Percentiles rank a stretch among this genome's conserved stretches.
phyloP scores from a whole-genome alignment of 768 basidiomycete genomes.

The Mycena metata region DNA sequence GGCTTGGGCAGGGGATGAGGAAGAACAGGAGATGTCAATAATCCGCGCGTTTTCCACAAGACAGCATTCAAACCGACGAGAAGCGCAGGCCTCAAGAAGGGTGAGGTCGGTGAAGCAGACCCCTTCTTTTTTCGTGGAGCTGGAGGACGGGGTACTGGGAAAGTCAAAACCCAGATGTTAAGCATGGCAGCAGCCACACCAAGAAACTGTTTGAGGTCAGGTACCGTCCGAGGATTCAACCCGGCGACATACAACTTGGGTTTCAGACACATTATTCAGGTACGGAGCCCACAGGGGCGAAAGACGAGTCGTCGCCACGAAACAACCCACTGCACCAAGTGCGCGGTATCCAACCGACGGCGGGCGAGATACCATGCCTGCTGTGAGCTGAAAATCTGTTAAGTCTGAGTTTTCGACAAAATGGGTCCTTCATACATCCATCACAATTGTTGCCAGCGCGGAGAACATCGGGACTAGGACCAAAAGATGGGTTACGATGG shows the following conservation, averaged over 20 bases:
- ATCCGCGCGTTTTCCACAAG: slow-evolving; percentile 53
- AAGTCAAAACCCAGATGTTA: slow-evolving; percentile 35
- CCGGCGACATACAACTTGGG: slow-evolving; percentile 53
- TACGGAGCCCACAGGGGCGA: slow-evolving; percentile 41
- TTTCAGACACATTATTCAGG: slow-evolving; percentile 52
- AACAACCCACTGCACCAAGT: slow-evolving; percentile 23
- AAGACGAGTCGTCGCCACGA: slow-evolving; percentile 11
- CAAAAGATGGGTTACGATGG: slow-evolving; percentile 67
- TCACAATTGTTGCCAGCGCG: slow-evolving; percentile 62
- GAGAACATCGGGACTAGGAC: slow-evolving; percentile 72
- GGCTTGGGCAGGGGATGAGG: slow-evolving; percentile 65
- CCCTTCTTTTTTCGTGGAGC: slow-evolving; percentile 38
- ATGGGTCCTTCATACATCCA: slow-evolving; percentile 41
- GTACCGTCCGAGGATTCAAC: neutral
- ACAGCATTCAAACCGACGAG: slow-evolving; percentile 50
- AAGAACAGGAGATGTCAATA: slow-evolving; percentile 68
- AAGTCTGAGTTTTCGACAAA: neutral
- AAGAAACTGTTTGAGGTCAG: slow-evolving; percentile 36
- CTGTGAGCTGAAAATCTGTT: slow-evolving; percentile 8
- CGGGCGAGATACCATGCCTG: slow-evolving; percentile 33
- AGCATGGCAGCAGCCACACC: slow-evolving; percentile 34
- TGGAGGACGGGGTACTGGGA: slow-evolving; percentile 23
- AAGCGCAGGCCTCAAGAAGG: slow-evolving; percentile 40
- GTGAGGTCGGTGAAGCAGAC: slow-evolving; percentile 30
- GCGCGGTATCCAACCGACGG: slow-evolving; percentile 22